A percentile compares a stretch with the other conserved stretches of the same genome.
phyloP scores from a whole-genome alignment of 192 early-diverging fungal genomes.

The Mortierella claussenii region DNA sequence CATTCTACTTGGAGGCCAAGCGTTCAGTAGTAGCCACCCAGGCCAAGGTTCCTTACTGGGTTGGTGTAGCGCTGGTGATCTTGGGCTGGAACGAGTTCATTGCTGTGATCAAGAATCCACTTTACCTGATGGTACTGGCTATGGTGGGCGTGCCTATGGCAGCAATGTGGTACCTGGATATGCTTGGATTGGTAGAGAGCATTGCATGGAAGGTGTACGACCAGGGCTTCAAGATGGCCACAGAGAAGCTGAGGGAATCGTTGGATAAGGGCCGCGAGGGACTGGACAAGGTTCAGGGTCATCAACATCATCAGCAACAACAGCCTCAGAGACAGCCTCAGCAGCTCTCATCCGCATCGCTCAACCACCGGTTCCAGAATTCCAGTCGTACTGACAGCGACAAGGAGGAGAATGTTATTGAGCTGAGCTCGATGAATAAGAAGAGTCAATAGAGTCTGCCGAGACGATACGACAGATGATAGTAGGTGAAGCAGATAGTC shows the following conservation, averaged over 20 bases:
- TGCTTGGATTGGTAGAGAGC: slow-evolving; percentile 72
- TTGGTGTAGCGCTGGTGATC: slow-evolving; percentile 74
- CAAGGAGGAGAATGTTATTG: slow-evolving; percentile 41
- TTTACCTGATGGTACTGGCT: slow-evolving; percentile 77
- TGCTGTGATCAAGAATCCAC: slow-evolving; percentile 83
- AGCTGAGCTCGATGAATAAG: slow-evolving; percentile 52
- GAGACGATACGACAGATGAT: no score
- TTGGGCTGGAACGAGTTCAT: slow-evolving; percentile 98
- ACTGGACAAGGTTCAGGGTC: not conserved
- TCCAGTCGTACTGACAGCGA: slow-evolving; percentile 7
- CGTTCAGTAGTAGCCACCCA: slow-evolving; percentile 90
- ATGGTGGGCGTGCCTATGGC: slow-evolving; percentile 68
- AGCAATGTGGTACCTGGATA: slow-evolving; percentile 71
- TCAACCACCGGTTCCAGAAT: slow-evolving; percentile 5
- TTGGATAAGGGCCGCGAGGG: slow-evolving; percentile 38
- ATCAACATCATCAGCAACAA: slow-evolving; percentile 4
- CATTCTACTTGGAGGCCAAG: slow-evolving; percentile 95
- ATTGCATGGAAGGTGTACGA: slow-evolving; percentile 50
- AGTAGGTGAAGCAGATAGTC: no score
- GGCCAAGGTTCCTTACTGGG: slow-evolving; percentile 88
- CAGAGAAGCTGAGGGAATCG: slow-evolving; percentile 38
- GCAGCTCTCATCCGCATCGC: slow-evolving; percentile 20
- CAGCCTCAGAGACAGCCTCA: slow-evolving; percentile 29
- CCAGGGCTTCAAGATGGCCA: slow-evolving; percentile 43
- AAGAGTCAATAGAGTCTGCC: slow-evolving; percentile 39